Base-by-base conservation (phyloP, 2,329 filamentous ascomycete species). In the Ophiostoma ips region DNA sequence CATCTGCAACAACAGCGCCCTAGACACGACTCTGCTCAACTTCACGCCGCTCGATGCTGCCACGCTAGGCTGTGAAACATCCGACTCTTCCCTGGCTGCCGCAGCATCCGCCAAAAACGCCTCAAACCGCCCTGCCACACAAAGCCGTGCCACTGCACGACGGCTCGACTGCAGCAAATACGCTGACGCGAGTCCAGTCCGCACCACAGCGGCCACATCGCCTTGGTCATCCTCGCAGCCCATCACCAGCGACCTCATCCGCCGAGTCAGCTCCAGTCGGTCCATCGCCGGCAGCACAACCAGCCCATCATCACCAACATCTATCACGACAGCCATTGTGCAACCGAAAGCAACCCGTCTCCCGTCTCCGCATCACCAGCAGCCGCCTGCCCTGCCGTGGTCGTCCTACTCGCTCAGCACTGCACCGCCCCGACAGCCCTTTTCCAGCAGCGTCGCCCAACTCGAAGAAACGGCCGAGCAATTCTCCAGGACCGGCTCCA, bases 401-500 rank as follows among this genome's bases (percentile, higher is more conserved):
- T 44, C 68, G 69, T 55, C 79, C 83, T 60, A 79, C 79, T 72
- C 2, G 79, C 81, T 49, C 80, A 84, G 60, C 66, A 77, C 46
- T 76, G 76, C 60, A 71, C 72, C 47, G 71, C 79, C 50, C 76
- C 80, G 52, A 77, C 36, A 38, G 19, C 36, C 10, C 36, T 38
- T 12, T 24, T 43, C 21, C 40, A 43, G 40, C 61, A 87, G 83
- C 66, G 80, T 89, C 55, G 79, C 81, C 56, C 77, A 81, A 46
- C 76, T 89, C 55, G 84, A 90, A 64, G 80, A 83, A 56, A 82
- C 79, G 11, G 84, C 84, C 46, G 84, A 88, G 64, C 75, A 79
- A 56, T 71, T 89, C 63, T 85, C 82, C 57, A 76, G 77, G 68
- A 81, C 79, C 51, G 84, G 81, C 55, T 86, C 84, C 54, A 84